Percentiles rank a stretch among this genome's conserved stretches.
phyloP scores from a whole-genome alignment of 1,139 yeast genomes.

The Candida dubliniensis region DNA sequence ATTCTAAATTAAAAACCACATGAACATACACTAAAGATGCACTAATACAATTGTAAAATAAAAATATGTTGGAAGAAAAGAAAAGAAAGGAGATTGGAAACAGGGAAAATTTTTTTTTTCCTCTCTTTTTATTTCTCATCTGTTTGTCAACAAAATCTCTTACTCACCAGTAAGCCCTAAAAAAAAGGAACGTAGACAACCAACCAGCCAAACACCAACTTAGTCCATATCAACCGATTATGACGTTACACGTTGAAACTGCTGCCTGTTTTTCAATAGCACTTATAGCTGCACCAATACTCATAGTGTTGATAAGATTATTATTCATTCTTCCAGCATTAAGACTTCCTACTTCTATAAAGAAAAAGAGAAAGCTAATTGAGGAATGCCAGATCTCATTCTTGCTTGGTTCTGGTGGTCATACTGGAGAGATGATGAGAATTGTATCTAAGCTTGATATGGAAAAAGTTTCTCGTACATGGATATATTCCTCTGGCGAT shows the following conservation, averaged over 20 bases:
- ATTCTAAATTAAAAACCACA: too few relatives aligned
- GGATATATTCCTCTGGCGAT: slow-evolving; percentile 60
- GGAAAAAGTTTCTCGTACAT: slow-evolving; percentile 32
- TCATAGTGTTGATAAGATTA: slow-evolving; percentile 6
- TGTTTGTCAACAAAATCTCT: too few relatives aligned
- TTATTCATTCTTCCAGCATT: slow-evolving; percentile 31
- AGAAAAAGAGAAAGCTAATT: slow-evolving; percentile 3
- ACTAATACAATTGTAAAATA: too few relatives aligned
- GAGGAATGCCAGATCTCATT: slow-evolving; percentile 45
- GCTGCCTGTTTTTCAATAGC: slow-evolving; percentile 4
- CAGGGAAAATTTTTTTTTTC: too few relatives aligned
- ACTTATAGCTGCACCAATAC: background rate
- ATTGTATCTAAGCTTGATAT: slow-evolving; percentile 45
- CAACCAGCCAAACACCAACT: too few relatives aligned
- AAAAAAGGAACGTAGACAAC: background rate
- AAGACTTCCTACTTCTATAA: slow-evolving; percentile 9
- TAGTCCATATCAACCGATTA: background rate
- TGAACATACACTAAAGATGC: too few relatives aligned
- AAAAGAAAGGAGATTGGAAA: too few relatives aligned
- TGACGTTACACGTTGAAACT: slow-evolving; percentile 4
- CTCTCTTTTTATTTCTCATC: too few relatives aligned
- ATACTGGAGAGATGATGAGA: slow-evolving; percentile 91
- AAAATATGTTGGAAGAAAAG: background rate
- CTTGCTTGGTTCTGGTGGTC: slow-evolving; percentile 84
- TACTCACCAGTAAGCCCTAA: too few relatives aligned